Percentiles rank a stretch among this genome's conserved stretches.
These are phyloP conservation scores for Pleurotus eryngii DNA, from an alignment of 768 basidiomycete genomes.

Conservation along the genomic window DNA sequence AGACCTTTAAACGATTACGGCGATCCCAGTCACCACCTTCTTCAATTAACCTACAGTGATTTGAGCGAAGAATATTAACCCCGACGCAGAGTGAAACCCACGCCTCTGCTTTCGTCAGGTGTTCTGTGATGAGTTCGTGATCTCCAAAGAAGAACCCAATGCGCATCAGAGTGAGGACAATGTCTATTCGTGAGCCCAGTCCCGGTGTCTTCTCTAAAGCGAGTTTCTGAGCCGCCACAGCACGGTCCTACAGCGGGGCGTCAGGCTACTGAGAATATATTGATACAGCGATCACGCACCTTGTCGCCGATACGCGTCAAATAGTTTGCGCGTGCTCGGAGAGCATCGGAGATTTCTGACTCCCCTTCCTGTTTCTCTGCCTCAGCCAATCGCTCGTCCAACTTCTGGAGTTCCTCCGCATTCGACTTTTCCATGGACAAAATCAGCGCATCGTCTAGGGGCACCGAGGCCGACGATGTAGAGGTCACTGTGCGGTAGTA, in stretches of 20 bases:
- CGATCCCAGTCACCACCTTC: constrained; percentile 98
- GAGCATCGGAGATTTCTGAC: constrained; percentile 85
- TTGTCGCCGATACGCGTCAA: constrained; percentile 87
- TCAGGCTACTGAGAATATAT: neutral
- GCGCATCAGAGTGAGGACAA: constrained; percentile 82
- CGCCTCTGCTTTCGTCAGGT: constrained; percentile 81
- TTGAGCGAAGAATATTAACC: no score
- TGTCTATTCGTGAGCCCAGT: constrained; percentile 89
- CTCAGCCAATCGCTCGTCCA: constrained; percentile 79
- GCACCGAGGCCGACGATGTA: constrained; percentile 39
- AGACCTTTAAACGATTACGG: constrained; percentile 94
- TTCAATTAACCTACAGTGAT: constrained; percentile 67
- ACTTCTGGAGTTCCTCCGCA: constrained; percentile 60
- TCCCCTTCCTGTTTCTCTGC: constrained; percentile 92
- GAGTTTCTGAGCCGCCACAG: constrained; percentile 74
- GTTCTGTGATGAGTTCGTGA: constrained; percentile 61
- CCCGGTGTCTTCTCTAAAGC: constrained; percentile 92
- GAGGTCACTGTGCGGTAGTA: constrained; percentile 66
- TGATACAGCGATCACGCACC: constrained; percentile 33
- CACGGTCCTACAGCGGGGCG: constrained; percentile 54
- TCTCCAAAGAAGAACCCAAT: constrained; percentile 91
- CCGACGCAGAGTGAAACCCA: constrained; percentile 31
- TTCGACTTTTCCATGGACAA: constrained; percentile 67
- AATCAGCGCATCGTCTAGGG: constrained; percentile 51
- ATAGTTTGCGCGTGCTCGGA: constrained; percentile 82